Percentiles rank a stretch among this genome's conserved stretches.
These are phyloP conservation scores for Leccinum rimulosum DNA, from an alignment of 768 basidiomycete genomes.

Conservation along the genomic window DNA sequence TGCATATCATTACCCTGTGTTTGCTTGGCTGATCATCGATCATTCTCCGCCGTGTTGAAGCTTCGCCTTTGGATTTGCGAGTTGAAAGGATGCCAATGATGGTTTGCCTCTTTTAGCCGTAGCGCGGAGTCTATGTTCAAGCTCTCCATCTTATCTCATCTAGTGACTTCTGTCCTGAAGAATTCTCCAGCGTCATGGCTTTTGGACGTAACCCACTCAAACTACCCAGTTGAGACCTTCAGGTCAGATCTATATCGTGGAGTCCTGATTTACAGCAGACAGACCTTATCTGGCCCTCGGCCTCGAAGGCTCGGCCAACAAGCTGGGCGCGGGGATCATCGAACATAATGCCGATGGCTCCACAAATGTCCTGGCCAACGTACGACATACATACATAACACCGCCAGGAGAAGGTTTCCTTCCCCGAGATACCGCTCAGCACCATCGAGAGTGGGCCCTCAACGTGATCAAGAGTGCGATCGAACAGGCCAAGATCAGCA, in stretches of 20 bases:
- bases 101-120: too few relatives aligned
- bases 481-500: slow-evolving; percentile 58
- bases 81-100: too few relatives aligned
- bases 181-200: slow-evolving; percentile 21
- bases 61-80: too few relatives aligned
- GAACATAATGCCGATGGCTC: slow-evolving; percentile 74
- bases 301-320: slow-evolving; percentile 97
- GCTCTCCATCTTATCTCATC: background rate
- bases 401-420: slow-evolving; percentile 98
- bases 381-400: slow-evolving; percentile 98
- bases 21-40: background rate
- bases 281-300: slow-evolving; percentile 84
- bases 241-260: slow-evolving; percentile 11
- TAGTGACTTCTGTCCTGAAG: background rate
- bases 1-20: too few relatives aligned
- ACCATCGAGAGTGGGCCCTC: slow-evolving; percentile 92
- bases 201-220: slow-evolving; percentile 26
- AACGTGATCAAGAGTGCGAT: slow-evolving; percentile 79
- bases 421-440: slow-evolving; percentile 91
- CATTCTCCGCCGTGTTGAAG: too few relatives aligned
- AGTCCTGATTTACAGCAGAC: slow-evolving; percentile 39
- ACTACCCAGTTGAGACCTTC: slow-evolving; percentile 30
- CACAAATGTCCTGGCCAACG: slow-evolving; percentile 80
- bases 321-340: slow-evolving; percentile 92
- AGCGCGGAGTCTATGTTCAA: too few relatives aligned